Percentiles rank a stretch among this genome's conserved stretches.
These are phyloP conservation scores for Irineochytrium annulatum DNA, from an alignment of 192 early-diverging fungal species.

Conservation along the genomic window DNA sequence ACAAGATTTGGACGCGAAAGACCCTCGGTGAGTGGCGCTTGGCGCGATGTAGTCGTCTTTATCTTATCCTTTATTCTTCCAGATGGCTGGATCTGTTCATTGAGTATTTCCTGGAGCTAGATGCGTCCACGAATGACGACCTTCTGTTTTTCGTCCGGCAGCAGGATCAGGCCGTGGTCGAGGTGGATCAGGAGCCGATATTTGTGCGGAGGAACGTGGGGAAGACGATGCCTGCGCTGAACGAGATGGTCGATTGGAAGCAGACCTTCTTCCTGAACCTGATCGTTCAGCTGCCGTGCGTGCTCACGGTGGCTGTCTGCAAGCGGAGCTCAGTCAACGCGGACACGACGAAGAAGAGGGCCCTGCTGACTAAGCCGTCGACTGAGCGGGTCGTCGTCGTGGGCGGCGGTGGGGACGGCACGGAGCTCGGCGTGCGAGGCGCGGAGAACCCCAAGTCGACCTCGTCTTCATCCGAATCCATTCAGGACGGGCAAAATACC, in stretches of 20 bases:
- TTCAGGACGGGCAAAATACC: background rate
- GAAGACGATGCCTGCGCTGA: conserved; percentile 61
- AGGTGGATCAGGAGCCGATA: conserved; percentile 61
- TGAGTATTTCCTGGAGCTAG: conserved; percentile 72
- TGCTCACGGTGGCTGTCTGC: conserved; percentile 85
- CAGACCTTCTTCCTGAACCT: conserved; percentile 89
- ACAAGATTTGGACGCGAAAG: conserved; percentile 49
- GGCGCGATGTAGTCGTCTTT: background rate
- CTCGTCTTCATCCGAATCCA: background rate
- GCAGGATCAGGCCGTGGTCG: conserved; percentile 29
- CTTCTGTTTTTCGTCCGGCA: conserved; percentile 81
- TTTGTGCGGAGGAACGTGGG: conserved; percentile 77
- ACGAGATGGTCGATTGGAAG: conserved; percentile 80
- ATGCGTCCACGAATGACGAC: conserved; percentile 69
- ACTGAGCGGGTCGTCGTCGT: background rate
- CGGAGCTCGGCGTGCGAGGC: background rate
- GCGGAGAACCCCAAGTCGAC: conserved; percentile 7
- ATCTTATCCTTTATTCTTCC: background rate
- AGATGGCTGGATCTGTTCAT: conserved; percentile 62
- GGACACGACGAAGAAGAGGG: background rate
- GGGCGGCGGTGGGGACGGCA: background rate
- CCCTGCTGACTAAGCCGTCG: background rate
- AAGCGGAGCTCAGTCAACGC: conserved; percentile 23
- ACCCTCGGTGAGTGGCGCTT: conserved; percentile 45
- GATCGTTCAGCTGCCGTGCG: conserved; percentile 87